A percentile compares a stretch with the other conserved stretches of the same genome.
phyloP scores from a whole-genome alignment of 2,329 filamentous ascomycete genomes.

The Scytalidium sp. region DNA sequence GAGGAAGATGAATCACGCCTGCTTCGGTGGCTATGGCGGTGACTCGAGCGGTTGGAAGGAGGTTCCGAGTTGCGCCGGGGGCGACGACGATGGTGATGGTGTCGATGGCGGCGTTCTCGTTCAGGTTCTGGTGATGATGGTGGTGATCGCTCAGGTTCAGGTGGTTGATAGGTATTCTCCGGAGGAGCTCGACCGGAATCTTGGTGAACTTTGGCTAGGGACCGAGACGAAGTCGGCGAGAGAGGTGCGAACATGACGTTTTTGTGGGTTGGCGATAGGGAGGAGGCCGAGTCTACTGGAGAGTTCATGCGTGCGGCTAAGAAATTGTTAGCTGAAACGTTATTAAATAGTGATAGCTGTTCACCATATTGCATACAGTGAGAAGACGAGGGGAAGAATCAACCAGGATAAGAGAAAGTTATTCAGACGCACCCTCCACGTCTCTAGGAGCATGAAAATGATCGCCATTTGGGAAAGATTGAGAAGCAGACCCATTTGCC shows the following conservation, averaged over 20 bases:
- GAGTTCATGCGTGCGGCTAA: slow-evolving; percentile 3
- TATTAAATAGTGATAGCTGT: slow-evolving; percentile 6
- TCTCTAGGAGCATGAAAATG: slow-evolving; percentile 13
- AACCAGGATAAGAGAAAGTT: slow-evolving; percentile 6
- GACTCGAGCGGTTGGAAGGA: slow-evolving; percentile 20
- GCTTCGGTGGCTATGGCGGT: slow-evolving; percentile 15
- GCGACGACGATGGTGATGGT: slow-evolving; percentile 9
- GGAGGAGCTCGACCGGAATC: neutral
- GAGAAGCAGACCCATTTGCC: neutral
- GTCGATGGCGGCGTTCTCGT: slow-evolving; percentile 9
- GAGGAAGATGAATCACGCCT: slow-evolving; percentile 11
- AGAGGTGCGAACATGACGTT: slow-evolving; percentile 27
- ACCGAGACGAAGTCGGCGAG: slow-evolving; percentile 23
- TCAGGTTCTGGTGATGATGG: neutral
- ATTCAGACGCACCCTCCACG: slow-evolving; percentile 25
- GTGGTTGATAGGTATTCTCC: slow-evolving; percentile 1
- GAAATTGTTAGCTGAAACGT: slow-evolving; percentile 9
- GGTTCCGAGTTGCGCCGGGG: slow-evolving; percentile 25
- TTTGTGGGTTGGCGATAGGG: neutral
- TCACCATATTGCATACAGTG: neutral
- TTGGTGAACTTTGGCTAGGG: slow-evolving; percentile 13
- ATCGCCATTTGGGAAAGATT: slow-evolving; percentile 8
- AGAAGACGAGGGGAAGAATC: slow-evolving; percentile 1
- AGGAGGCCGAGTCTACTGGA: slow-evolving; percentile 5
- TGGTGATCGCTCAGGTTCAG: neutral